phyloP scores from a whole-genome alignment of 129 eudicot species.

The Arctium lappa region DNA sequence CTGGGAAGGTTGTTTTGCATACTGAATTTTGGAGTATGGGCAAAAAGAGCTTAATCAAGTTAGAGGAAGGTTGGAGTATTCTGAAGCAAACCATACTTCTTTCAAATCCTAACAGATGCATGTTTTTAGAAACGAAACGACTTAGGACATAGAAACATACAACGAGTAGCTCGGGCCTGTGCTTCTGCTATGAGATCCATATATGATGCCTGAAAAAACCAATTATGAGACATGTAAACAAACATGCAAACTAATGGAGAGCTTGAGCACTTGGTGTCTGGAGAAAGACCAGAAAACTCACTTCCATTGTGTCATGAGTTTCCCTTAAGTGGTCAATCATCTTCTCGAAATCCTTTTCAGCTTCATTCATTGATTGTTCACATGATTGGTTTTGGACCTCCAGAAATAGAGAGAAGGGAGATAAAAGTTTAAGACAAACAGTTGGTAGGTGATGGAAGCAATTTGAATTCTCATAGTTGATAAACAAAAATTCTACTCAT shows the following conservation, averaged over 20 bases:
- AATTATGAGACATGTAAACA: background rate
- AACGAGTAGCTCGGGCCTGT: slow-evolving; percentile 64
- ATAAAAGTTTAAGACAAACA: background rate
- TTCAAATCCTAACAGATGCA: background rate
- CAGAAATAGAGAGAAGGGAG: slow-evolving; percentile 9
- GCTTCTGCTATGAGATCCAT: slow-evolving; percentile 58
- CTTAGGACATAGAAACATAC: slow-evolving; percentile 39
- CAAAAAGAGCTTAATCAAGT: slow-evolving; percentile 7
- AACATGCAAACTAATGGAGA: background rate
- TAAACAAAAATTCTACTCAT: background rate
- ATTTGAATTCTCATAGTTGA: background rate
- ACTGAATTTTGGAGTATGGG: slow-evolving; percentile 29
- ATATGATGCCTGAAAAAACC: slow-evolving; percentile 61
- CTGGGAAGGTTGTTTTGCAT: slow-evolving; percentile 58
- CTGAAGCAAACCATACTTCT: background rate
- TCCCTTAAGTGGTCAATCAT: slow-evolving; percentile 51
- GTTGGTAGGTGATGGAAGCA: background rate
- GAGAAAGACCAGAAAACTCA: slow-evolving; percentile 1
- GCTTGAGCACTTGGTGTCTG: background rate
- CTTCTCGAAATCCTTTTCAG: slow-evolving; percentile 71
- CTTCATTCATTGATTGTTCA: slow-evolving; percentile 60
- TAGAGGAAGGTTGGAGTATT: background rate
- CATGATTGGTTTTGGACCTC: slow-evolving; percentile 74
- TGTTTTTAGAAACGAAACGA: background rate
- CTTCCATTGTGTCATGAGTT: slow-evolving; percentile 74